phyloP scores from a whole-genome alignment of 2,329 filamentous ascomycete species.

The Botrytis deweyae region DNA sequence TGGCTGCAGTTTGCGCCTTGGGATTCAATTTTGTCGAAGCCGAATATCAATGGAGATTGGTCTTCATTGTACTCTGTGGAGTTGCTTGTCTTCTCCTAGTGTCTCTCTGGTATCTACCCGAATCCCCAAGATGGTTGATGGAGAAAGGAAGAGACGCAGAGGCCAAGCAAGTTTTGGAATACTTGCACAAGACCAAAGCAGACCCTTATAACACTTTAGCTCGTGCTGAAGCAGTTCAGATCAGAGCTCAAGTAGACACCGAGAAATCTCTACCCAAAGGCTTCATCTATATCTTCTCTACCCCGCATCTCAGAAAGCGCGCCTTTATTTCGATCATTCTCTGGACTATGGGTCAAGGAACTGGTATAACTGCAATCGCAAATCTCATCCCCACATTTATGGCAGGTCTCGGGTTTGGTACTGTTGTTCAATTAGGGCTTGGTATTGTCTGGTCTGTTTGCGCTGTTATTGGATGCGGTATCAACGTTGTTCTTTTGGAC shows the following conservation, averaged over 20 bases:
- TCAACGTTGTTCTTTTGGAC: constrained; percentile 11
- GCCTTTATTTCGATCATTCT: constrained; percentile 14
- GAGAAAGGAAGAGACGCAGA: constrained; percentile 22
- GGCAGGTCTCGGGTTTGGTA: constrained; percentile 12
- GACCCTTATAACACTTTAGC: constrained; percentile 9
- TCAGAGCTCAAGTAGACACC: constrained; percentile 6
- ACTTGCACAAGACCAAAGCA: constrained; percentile 19
- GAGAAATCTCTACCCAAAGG: constrained; percentile 13
- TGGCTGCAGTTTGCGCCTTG: constrained; percentile 24
- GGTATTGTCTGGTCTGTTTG: constrained; percentile 5
- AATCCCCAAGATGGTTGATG: constrained; percentile 57
- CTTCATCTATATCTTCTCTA: constrained; percentile 19
- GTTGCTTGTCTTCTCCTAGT: constrained; percentile 29
- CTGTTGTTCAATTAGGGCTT: constrained; percentile 9
- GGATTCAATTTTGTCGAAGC: constrained; percentile 6
- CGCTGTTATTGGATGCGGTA: constrained; percentile 7
- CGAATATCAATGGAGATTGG: constrained; percentile 17
- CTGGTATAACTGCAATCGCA: constrained; percentile 13
- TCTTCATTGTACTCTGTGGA: constrained; percentile 9
- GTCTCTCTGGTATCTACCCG: constrained; percentile 60
- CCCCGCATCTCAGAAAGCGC: constrained; percentile 10
- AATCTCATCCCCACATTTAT: constrained; percentile 17
- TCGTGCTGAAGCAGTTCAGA: constrained; percentile 10
- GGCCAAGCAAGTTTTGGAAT: constrained; percentile 27
- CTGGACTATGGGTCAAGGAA: constrained; percentile 16